Evolutionary conservation across 2,329 filamentous ascomycete species (phyloP), one percentile per base, ranked within the genome.

Genomic region (Rhexocercosporidium sp.): DNA sequence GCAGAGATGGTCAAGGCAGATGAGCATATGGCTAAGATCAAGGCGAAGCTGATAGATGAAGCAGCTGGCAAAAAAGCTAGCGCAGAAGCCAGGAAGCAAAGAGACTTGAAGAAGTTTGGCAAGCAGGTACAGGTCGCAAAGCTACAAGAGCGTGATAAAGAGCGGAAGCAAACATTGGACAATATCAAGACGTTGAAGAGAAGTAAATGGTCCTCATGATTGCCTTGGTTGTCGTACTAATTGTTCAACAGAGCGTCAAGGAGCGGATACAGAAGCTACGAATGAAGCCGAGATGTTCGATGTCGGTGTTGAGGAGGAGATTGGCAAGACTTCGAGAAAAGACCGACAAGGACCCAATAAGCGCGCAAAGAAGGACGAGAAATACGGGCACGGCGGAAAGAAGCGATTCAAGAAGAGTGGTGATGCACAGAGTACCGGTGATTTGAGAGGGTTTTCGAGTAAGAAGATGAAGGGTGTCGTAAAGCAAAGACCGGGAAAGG

Each of bases 1-100:
- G 96, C 96, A 53, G 96, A 99, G 85, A 99, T 98, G 94, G 90
- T 97, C 76, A 98, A 98, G 88, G 93, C 91, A 76, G 96, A 99
- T 78, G 95, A 96, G 75, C 96, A 97, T 80, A 99, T 99, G 96
- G 92, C 92, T 78, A 94, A 92, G 85, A 92, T 99, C 78, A 96
- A 96, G 85, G 88, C 90, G 76, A 97, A 96, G 85, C 84, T 98
- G 75, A 86, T 97, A 70, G 94, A 98, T 76, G 93, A 96, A 77
- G 96, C 95, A 0, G 92, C 95, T 12, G 85, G 89, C 69, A 97
- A 97, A 86, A 97, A 97, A 84, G 95, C 96, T 0, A 88, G 93
- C 31, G 90, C 92, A 27, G 96, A 99, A 80, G 96, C 96, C 7
- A 88, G 94, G 78, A 94, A 94, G 82, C 90, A 95, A 83, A 87